Conservation (phyloP, 805 yeast genomes). For the Candida xyloterini region DNA sequence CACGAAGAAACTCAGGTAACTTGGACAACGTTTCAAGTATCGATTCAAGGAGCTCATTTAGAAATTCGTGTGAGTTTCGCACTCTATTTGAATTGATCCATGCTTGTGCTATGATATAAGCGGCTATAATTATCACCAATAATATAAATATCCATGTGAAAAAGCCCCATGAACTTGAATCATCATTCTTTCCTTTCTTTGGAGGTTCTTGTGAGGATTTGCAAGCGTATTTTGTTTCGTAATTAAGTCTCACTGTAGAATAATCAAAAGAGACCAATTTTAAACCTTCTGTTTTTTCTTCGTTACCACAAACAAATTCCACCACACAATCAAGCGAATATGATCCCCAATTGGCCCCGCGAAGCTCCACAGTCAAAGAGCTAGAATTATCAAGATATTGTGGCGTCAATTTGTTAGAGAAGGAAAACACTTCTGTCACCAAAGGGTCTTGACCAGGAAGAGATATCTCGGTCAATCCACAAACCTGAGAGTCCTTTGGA, state of each 20-base stretch:
- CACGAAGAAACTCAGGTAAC: constrained; percentile 63
- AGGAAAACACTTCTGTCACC: constrained; percentile 61
- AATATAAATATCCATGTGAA: constrained; percentile 79
- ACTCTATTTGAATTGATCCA: constrained; percentile 68
- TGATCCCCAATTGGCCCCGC: constrained; percentile 72
- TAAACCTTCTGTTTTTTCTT: constrained; percentile 27
- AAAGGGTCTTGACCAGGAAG: constrained; percentile 48
- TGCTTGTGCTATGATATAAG: constrained; percentile 69
- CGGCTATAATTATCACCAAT: constrained; percentile 63
- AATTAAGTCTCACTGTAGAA: constrained; percentile 26
- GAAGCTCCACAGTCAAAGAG: constrained; percentile 39
- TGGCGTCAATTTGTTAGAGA: constrained; percentile 41
- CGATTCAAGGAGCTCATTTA: constrained; percentile 70
- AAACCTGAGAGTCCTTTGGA: constrained; percentile 68
- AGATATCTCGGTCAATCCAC: constrained; percentile 64
- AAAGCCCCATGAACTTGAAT: constrained; percentile 68
- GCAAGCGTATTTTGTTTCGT: constrained; percentile 42
- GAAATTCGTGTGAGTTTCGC: constrained; percentile 65
- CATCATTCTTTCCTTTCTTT: constrained; percentile 29
- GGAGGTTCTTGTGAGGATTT: constrained; percentile 27
- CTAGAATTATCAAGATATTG: constrained; percentile 28
- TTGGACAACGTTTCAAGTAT: constrained; percentile 54
- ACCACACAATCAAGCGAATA: constrained; percentile 45
- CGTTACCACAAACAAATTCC: constrained; percentile 44
- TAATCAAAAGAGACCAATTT: constrained; percentile 39